phyloP scores from a whole-genome alignment of 805 yeast species.

The Metschnikowia gelsemii region DNA sequence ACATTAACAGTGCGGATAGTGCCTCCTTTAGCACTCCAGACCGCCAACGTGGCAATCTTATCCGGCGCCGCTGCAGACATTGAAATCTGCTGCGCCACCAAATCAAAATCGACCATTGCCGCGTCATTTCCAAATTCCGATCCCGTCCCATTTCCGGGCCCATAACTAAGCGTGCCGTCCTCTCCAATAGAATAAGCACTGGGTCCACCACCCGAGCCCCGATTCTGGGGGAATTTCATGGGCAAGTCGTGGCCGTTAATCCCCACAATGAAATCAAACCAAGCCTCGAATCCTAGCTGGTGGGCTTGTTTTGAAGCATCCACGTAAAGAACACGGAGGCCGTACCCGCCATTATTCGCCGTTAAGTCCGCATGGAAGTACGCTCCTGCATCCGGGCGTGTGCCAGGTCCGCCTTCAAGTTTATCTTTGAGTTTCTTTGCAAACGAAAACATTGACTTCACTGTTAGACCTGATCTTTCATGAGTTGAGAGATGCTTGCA shows the following conservation, averaged over 20 bases:
- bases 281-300: slow-evolving; percentile 57
- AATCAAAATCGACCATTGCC: slow-evolving; percentile 40
- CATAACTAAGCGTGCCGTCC: slow-evolving; percentile 42
- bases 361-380: slow-evolving; percentile 35
- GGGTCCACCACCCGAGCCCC: too few species aligned
- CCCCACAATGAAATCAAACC: slow-evolving; percentile 85
- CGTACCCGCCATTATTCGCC: slow-evolving; percentile 42
- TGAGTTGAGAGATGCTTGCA: too few species aligned
- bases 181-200: slow-evolving; percentile 40
- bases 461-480: too few species aligned
- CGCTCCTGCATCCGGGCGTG: slow-evolving; percentile 24
- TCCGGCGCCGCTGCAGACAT: slow-evolving; percentile 32
- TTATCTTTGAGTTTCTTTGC: slow-evolving; percentile 44
- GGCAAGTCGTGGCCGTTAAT: slow-evolving; percentile 68
- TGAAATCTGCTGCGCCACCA: slow-evolving; percentile 43
- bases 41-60: slow-evolving; percentile 51
- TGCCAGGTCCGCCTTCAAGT: slow-evolving; percentile 30
- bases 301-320: slow-evolving; percentile 39
- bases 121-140: slow-evolving; percentile 34
- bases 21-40: slow-evolving; percentile 91
- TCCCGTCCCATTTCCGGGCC: slow-evolving; percentile 12
- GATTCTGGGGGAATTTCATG: slow-evolving; percentile 30
- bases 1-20: slow-evolving; percentile 33
- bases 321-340: slow-evolving; percentile 38
- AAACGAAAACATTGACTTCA: slow-evolving; percentile 42